Conservation (phyloP, 192 early-diverging fungal species). For the Lobosporangium transversale region DNA sequence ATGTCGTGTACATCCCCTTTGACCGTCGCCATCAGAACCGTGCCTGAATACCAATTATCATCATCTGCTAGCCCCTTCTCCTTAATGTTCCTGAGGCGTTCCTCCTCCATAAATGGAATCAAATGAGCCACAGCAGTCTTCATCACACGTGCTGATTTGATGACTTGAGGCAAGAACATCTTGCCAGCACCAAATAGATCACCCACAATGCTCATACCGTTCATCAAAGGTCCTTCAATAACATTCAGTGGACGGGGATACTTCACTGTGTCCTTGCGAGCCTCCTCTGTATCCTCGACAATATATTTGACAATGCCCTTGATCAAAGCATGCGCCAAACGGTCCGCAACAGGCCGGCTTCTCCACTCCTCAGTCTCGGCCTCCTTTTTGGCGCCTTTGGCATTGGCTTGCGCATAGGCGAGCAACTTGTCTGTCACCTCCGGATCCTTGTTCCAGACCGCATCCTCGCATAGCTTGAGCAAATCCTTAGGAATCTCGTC, state of each 20-base stretch:
- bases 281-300: constrained; percentile 94
- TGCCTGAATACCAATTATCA: constrained; percentile 87
- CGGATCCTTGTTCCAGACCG: constrained; percentile 91
- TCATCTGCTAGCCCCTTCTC: constrained; percentile 60
- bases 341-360: constrained; percentile 70
- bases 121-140: constrained; percentile 97
- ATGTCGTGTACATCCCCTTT: constrained; percentile 99
- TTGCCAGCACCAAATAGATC: constrained; percentile 93
- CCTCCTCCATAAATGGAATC: constrained; percentile 93
- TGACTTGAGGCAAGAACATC: constrained; percentile 99
- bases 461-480: constrained; percentile 90
- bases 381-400: constrained; percentile 73
- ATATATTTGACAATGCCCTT: constrained; percentile 96
- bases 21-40: constrained; percentile 93
- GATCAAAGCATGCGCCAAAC: constrained; percentile 86
- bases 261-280: constrained; percentile 72
- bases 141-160: constrained; percentile 97
- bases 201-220: constrained; percentile 93
- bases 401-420: constrained; percentile 84
- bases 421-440: constrained; percentile 95
- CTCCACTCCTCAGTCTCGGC: constrained; percentile 93
- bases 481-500: constrained; percentile 97
- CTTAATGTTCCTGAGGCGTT: constrained; percentile 80
- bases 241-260: constrained; percentile 94
- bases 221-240: constrained; percentile 97